Evolutionary conservation across 108 stramenopile genomes (phyloP), one percentile per base, ranked within the genome.

Genomic region (Craspedostauros australis): DNA sequence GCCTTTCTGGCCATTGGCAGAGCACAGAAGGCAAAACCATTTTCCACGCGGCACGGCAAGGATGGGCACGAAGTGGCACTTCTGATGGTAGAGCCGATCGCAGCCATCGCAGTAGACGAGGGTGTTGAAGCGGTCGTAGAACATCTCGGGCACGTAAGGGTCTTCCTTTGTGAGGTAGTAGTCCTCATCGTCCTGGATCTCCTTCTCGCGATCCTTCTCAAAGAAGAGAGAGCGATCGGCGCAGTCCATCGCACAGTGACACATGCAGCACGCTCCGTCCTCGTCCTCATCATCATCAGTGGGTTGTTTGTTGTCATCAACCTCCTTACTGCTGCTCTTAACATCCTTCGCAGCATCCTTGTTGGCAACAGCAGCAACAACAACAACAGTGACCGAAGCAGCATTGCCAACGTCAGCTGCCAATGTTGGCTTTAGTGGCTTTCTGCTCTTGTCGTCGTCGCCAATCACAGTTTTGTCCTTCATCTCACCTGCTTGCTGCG

Each of bases 61-160:
- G n/a, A 88, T 48, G 0, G 91, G 91, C 15, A 88, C 80, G 53
- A 88, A 93, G 52, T 89, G 91, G 68, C 91, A 93, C 46, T 70
- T 79, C 57, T 93, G 91, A 61, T 93, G 91, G 57, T 75, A 93
- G 18, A 84, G 60, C 39, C 89, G 76, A 54, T 87, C 64, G 62
- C 89, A 91, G 19, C 70, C 66, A 55, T 91, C 85, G 36, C 89
- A 91, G 40, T 85, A 70, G 9, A 91, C 72, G 38, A 91, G 48
- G 21, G 80, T 71, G 70, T 91, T 91, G 51, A 72, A 49, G 25
- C 76, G 76, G 60, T 91, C 81, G 62, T 85, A 71, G 4, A 87
- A 59, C 41, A 31, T 31, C 16, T 53, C 54, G 5, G 80, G 82
- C n/a, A 91, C 52, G 34, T 68, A 79, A 4, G 79, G 73, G 54